Evolutionary conservation across 2,329 filamentous ascomycete species (phyloP).

Genomic region (Ceratocystis lukuohia): DNA sequence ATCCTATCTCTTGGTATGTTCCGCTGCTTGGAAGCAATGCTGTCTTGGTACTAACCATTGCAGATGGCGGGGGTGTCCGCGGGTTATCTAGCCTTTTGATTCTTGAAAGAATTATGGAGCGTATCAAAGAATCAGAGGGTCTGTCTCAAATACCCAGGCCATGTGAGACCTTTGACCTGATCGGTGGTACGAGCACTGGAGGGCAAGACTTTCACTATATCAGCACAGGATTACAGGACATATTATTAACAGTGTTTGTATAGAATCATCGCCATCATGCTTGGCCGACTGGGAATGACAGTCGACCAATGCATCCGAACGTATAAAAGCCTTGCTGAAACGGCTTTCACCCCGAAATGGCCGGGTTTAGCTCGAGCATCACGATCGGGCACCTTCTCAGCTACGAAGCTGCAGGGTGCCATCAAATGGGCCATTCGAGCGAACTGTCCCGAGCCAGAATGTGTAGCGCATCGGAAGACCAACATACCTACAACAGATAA

Average conservation of each 20-base stretch:
- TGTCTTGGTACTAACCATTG: background rate
- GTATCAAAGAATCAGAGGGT: conserved; percentile 18
- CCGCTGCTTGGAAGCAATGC: background rate
- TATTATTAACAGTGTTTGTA: background rate
- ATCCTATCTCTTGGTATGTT: background rate
- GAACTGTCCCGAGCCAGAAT: background rate
- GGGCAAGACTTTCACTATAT: conserved; percentile 19
- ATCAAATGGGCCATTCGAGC: background rate
- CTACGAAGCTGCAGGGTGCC: background rate
- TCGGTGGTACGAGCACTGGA: conserved; percentile 26
- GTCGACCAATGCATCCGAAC: background rate
- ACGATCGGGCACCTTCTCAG: background rate
- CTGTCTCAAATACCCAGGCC: conserved; percentile 22
- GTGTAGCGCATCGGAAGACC: background rate
- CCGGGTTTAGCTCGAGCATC: background rate
- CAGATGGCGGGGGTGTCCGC: conserved; percentile 24
- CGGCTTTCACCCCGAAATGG: background rate
- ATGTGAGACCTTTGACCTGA: conserved; percentile 25
- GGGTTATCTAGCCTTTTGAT: conserved; percentile 19
- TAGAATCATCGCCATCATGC: background rate
- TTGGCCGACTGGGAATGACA: background rate
- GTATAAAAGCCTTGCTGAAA: background rate
- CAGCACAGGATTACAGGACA: conserved; percentile 15
- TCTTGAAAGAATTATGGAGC: conserved; percentile 23
- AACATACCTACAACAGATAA: background rate